phyloP scores from a whole-genome alignment of 2,329 filamentous ascomycete genomes.

The Nothophoma quercina region DNA sequence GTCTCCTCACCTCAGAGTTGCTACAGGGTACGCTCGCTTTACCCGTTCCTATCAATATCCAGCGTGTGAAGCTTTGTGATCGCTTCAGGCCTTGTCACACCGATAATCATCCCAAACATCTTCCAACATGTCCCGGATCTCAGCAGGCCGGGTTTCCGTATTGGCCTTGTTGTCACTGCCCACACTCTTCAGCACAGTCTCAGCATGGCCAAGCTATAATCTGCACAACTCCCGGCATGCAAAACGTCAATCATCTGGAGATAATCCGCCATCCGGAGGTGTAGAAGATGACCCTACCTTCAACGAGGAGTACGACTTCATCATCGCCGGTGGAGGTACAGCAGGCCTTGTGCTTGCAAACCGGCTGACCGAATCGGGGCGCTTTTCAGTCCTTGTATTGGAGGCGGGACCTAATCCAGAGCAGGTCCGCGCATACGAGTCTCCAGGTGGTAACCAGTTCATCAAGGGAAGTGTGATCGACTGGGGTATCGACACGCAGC shows the following conservation, averaged over 20 bases:
- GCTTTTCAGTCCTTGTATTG: conserved; percentile 40
- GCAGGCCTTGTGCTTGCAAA: conserved; percentile 38
- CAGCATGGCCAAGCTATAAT: conserved; percentile 26
- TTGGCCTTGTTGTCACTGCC: conserved; percentile 16
- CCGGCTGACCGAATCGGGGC: conserved; percentile 32
- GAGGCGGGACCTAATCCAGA: conserved; percentile 43
- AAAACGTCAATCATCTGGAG: conserved; percentile 22
- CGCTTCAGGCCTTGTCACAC: no score
- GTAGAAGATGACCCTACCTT: conserved; percentile 12
- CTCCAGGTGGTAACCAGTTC: conserved; percentile 39
- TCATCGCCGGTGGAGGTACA: conserved; percentile 32
- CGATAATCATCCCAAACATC: neutral
- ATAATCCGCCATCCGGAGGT: conserved; percentile 14
- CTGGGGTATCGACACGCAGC: conserved; percentile 40
- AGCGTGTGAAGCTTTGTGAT: no score
- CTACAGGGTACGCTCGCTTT: neutral
- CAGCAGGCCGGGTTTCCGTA: conserved; percentile 8
- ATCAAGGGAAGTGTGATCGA: conserved; percentile 39
- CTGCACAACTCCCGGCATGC: conserved; percentile 21
- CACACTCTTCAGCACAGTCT: conserved; percentile 10
- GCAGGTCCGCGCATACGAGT: conserved; percentile 40
- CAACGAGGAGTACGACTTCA: conserved; percentile 32
- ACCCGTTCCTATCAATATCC: no score
- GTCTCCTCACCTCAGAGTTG: no score
- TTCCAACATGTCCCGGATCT: conserved; percentile 11